A percentile compares a stretch with the other conserved stretches of the same genome.
These are phyloP conservation scores for Microthlaspi erraticum DNA, from an alignment of 345 rosid species.

Conservation along the genomic window DNA sequence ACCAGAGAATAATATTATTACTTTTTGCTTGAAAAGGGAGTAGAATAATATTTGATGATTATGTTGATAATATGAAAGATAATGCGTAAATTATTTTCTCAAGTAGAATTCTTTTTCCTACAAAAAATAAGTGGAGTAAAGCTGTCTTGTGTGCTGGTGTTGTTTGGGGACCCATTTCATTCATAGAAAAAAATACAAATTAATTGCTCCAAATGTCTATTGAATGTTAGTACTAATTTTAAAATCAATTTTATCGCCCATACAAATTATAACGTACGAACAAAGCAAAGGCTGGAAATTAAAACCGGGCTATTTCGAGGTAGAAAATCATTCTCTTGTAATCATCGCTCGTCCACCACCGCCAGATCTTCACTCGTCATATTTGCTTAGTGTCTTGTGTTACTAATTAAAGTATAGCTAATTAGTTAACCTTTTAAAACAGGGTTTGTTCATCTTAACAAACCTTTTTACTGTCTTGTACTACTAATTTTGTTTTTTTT, in stretches of 20 bases:
- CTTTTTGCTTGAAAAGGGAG: too few relatives aligned
- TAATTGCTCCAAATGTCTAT: conserved; percentile 26
- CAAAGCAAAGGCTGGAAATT: conserved; percentile 41
- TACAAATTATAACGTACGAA: conserved; percentile 39
- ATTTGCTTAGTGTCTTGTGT: conserved; percentile 36
- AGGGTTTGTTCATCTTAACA: conserved; percentile 7
- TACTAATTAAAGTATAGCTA: conserved; percentile 26
- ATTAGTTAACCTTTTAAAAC: not conserved
- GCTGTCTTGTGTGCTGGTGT: conserved; percentile 49
- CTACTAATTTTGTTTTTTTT: not conserved
- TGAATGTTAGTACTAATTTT: not conserved
- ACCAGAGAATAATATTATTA: too few relatives aligned
- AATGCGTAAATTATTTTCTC: conserved; percentile 29
- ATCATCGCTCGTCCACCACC: conserved; percentile 42
- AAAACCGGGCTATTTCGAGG: conserved; percentile 35
- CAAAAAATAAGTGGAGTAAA: conserved; percentile 42
- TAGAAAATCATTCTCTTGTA: conserved; percentile 45
- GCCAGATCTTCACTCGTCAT: conserved; percentile 29
- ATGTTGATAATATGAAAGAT: conserved; percentile 41
- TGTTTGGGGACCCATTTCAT: conserved; percentile 43
- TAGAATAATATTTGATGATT: conserved; percentile 34
- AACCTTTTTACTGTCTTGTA: not conserved
- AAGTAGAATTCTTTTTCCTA: conserved; percentile 6
- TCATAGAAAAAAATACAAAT: conserved; percentile 25
- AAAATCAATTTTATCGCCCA: not conserved